Conservation (phyloP, 2,329 filamentous ascomycete species). For the Rhinocladiella mackenziei region DNA sequence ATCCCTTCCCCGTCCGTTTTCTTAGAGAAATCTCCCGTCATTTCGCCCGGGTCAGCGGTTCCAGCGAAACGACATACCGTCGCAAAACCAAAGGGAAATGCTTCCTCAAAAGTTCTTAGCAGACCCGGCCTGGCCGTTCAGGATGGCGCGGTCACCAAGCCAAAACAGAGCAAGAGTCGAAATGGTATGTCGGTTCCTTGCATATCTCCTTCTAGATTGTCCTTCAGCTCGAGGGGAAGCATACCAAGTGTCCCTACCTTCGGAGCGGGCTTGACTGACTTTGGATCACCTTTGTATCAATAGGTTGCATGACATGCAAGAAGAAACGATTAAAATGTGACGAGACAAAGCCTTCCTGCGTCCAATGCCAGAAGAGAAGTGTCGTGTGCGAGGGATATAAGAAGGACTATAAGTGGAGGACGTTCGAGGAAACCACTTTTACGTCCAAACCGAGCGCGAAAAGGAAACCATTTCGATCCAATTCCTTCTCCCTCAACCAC, state of each 20-base stretch:
- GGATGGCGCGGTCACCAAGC: slow-evolving; percentile 49
- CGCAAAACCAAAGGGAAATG: slow-evolving; percentile 29
- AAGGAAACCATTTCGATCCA: slow-evolving; percentile 35
- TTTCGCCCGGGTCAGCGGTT: slow-evolving; percentile 28
- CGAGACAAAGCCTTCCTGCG: slow-evolving; percentile 65
- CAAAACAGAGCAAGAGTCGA: slow-evolving; percentile 70
- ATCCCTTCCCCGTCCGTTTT: slow-evolving; percentile 57
- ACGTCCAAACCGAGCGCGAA: slow-evolving; percentile 38
- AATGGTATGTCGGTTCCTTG: slow-evolving; percentile 56
- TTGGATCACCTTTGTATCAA: slow-evolving; percentile 20
- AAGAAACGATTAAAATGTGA: slow-evolving; percentile 70
- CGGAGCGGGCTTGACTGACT: slow-evolving; percentile 1
- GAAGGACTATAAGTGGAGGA: slow-evolving; percentile 72
- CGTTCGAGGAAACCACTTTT: slow-evolving; percentile 62
- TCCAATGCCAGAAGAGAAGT: slow-evolving; percentile 62
- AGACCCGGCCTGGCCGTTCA: slow-evolving; percentile 25
- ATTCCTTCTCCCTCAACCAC: slow-evolving; percentile 31
- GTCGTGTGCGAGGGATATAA: slow-evolving; percentile 68
- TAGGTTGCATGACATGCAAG: slow-evolving; percentile 71
- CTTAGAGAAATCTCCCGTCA: slow-evolving; percentile 42
- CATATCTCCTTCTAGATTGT: too few species aligned
- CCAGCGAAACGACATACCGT: slow-evolving; percentile 28
- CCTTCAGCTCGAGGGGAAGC: too few species aligned
- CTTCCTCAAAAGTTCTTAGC: slow-evolving; percentile 30
- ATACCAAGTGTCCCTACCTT: too few species aligned